phyloP scores from a whole-genome alignment of 1,139 yeast genomes.

The Hansenula lynferdii region DNA sequence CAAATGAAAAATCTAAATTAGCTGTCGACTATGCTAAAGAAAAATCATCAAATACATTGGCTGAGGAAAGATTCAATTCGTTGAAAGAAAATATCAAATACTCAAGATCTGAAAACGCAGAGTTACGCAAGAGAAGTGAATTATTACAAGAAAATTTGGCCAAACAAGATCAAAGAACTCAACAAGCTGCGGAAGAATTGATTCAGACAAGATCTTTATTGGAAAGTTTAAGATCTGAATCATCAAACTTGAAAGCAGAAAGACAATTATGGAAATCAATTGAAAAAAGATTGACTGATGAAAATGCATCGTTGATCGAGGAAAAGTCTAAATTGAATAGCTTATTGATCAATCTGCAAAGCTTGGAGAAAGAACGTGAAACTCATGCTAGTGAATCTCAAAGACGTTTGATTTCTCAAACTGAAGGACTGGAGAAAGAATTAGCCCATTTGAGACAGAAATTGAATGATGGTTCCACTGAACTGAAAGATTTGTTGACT shows the following conservation, averaged over 20 bases:
- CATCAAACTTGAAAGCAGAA: conserved; percentile 52
- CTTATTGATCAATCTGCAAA: conserved; percentile 57
- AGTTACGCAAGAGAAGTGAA: conserved; percentile 36
- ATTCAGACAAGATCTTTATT: conserved; percentile 37
- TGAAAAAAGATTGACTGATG: conserved; percentile 50
- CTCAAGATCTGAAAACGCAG: conserved; percentile 39
- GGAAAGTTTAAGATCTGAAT: conserved; percentile 36
- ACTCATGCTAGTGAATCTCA: conserved; percentile 45
- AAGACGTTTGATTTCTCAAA: conserved; percentile 43
- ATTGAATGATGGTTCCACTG: conserved; percentile 46
- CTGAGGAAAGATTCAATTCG: conserved; percentile 39
- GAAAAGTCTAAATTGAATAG: conserved; percentile 61
- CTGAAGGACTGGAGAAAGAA: conserved; percentile 48
- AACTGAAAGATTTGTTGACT: conserved; percentile 38
- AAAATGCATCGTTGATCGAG: conserved; percentile 45
- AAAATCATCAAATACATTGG: conserved; percentile 39
- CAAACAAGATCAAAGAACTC: conserved; percentile 51
- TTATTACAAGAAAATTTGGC: conserved; percentile 51
- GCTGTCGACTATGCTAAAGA: conserved; percentile 40
- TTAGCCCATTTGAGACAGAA: conserved; percentile 39
- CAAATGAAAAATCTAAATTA: conserved; percentile 47
- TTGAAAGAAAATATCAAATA: conserved; percentile 32
- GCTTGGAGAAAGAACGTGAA: conserved; percentile 60
- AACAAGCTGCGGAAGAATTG: conserved; percentile 51
- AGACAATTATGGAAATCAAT: conserved; percentile 43